Evolutionary conservation across 306 rosid genomes (phyloP).

Genomic region (Alnus glutinosa): DNA sequence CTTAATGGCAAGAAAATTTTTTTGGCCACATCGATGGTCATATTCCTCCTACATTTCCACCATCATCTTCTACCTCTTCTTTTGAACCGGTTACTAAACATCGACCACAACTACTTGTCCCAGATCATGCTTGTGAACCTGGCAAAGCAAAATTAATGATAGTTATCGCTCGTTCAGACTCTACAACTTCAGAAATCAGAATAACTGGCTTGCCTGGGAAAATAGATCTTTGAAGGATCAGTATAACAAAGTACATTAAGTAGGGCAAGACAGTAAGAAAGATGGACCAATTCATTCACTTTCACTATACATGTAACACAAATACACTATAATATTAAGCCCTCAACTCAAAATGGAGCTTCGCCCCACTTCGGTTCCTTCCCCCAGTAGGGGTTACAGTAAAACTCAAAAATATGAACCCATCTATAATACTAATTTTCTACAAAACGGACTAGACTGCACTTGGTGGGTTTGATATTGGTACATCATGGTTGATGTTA

Average conservation of each 20-base stretch:
- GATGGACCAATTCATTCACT: constrained; percentile 26
- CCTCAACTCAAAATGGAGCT: constrained; percentile 53
- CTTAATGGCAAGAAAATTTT: too few species aligned
- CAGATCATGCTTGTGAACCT: too few species aligned
- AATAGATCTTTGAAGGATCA: neutral
- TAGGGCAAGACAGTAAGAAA: neutral
- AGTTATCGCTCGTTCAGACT: too few species aligned
- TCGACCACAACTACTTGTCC: too few species aligned
- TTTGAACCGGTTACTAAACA: too few species aligned
- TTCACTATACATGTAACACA: constrained; percentile 23
- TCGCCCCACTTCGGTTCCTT: constrained; percentile 70
- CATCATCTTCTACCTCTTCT: too few species aligned
- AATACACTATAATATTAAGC: constrained; percentile 15
- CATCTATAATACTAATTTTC: neutral
- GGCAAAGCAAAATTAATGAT: too few species aligned
- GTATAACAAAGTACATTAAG: neutral
- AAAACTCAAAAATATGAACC: constrained; percentile 3
- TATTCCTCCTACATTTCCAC: too few species aligned
- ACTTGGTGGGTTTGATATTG: constrained; percentile 35
- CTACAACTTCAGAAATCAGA: too few species aligned
- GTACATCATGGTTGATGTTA: constrained; percentile 20
- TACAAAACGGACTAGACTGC: constrained; percentile 32
- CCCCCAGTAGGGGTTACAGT: constrained; percentile 22
- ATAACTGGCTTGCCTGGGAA: neutral
- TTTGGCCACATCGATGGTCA: too few species aligned